A percentile compares a stretch with the other conserved stretches of the same genome.
phyloP scores from a whole-genome alignment of 1,284 basidiomycete genomes.

The Uromyces viciae-fabae region DNA sequence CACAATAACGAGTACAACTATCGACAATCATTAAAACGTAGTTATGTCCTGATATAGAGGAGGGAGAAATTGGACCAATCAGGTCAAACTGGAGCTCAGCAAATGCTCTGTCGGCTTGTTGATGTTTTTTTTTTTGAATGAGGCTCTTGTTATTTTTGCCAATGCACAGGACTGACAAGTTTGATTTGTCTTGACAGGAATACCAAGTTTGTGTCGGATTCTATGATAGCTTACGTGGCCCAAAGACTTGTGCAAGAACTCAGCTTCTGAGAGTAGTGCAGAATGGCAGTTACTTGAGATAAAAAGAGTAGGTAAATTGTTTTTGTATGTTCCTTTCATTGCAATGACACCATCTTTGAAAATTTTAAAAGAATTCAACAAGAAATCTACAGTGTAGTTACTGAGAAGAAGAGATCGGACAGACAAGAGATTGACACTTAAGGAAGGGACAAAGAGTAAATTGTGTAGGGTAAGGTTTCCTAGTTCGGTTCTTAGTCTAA shows the following conservation, averaged over 20 bases:
- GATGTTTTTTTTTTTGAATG: background rate
- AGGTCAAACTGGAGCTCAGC: too few relatives aligned
- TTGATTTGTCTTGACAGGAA: background rate
- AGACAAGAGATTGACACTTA: background rate
- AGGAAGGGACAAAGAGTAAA: background rate
- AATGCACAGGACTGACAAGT: background rate
- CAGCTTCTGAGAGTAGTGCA: background rate
- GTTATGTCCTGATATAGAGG: background rate
- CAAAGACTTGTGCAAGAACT: background rate
- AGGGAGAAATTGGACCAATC: conserved; percentile 5
- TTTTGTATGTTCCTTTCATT: background rate
- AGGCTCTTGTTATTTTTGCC: background rate
- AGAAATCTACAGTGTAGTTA: background rate
- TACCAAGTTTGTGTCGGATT: background rate
- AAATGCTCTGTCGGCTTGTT: too few relatives aligned
- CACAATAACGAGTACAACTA: background rate
- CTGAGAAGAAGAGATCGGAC: background rate
- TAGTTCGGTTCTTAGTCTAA: background rate
- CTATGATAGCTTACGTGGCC: background rate
- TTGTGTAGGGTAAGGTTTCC: background rate
- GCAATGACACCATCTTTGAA: background rate
- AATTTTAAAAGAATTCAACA: background rate
- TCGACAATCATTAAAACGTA: conserved; percentile 7
- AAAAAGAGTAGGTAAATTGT: background rate
- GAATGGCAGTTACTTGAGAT: background rate